Percentiles rank a stretch among this genome's conserved stretches.
Conservation (phyloP, 148 eudicot species). For the Talinum fruticosum region DNA sequence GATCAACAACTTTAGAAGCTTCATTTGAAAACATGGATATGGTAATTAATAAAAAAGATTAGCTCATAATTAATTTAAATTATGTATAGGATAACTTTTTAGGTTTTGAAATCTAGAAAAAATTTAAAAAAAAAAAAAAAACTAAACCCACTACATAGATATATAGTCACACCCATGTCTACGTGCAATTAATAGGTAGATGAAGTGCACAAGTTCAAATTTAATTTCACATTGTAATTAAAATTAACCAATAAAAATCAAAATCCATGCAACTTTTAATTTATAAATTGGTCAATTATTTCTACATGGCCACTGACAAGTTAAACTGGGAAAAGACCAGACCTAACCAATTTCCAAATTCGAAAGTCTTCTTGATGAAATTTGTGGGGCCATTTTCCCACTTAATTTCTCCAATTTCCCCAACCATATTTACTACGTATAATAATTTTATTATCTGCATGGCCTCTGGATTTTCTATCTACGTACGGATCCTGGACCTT, state of each 20-base stretch:
- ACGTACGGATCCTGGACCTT: background rate
- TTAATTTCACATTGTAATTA: background rate
- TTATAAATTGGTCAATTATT: background rate
- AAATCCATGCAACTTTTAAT: background rate
- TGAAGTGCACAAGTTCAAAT: constrained; percentile 17
- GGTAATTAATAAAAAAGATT: background rate
- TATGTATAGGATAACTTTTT: background rate
- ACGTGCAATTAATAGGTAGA: background rate
- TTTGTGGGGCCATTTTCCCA: background rate
- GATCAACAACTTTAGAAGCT: background rate
- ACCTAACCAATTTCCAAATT: background rate
- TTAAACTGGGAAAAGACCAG: constrained; percentile 4
- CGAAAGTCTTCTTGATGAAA: background rate
- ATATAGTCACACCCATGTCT: background rate
- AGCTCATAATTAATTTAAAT: background rate
- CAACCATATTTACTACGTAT: background rate
- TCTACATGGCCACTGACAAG: background rate
- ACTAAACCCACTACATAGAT: background rate
- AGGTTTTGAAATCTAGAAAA: background rate
- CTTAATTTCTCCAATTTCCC: background rate
- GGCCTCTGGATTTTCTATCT: background rate
- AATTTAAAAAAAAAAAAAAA: too few relatives aligned
- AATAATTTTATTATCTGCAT: background rate
- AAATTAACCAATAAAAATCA: background rate
- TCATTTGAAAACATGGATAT: too few relatives aligned